phyloP scores from a whole-genome alignment of 2,329 filamentous ascomycete genomes.

The Zymoseptoria tritici region DNA sequence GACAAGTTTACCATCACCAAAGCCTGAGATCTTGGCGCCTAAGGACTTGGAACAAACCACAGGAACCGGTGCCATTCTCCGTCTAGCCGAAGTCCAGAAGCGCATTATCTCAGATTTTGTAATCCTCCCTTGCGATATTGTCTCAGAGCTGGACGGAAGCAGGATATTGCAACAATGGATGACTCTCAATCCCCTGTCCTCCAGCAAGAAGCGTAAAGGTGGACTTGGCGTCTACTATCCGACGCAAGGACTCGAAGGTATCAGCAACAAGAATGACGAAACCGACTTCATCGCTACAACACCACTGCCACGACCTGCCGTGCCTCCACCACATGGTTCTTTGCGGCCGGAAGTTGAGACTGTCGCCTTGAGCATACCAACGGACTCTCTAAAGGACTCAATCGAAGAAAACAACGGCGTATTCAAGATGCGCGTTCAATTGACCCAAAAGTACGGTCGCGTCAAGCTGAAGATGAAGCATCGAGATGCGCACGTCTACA shows the following conservation, averaged over 20 bases:
- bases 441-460: conserved; percentile 61
- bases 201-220: conserved; percentile 57
- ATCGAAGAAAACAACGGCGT: conserved; percentile 66
- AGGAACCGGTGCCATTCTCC: conserved; percentile 80
- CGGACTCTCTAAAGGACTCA: conserved; percentile 78
- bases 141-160: conserved; percentile 81
- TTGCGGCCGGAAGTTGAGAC: conserved; percentile 64
- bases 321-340: conserved; percentile 55
- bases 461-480: conserved; percentile 76
- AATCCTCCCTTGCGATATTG: conserved; percentile 83
- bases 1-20: conserved; percentile 64
- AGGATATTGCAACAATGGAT: conserved; percentile 86
- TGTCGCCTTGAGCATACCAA: conserved; percentile 78
- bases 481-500: conserved; percentile 88
- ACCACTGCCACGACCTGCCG: conserved; percentile 52
- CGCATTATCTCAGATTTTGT: conserved; percentile 79
- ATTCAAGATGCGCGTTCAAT: conserved; percentile 64
- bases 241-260: conserved; percentile 61
- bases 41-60: conserved; percentile 70
- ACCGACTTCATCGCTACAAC: conserved; percentile 84
- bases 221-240: conserved; percentile 88
- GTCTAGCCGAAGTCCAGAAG: conserved; percentile 72
- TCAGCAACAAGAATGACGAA: conserved; percentile 76
- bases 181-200: conserved; percentile 52
- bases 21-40: conserved; percentile 70